These are phyloP conservation scores for Puccinia horiana DNA, from an alignment of 1,284 basidiomycete species.

Conservation along the genomic window DNA sequence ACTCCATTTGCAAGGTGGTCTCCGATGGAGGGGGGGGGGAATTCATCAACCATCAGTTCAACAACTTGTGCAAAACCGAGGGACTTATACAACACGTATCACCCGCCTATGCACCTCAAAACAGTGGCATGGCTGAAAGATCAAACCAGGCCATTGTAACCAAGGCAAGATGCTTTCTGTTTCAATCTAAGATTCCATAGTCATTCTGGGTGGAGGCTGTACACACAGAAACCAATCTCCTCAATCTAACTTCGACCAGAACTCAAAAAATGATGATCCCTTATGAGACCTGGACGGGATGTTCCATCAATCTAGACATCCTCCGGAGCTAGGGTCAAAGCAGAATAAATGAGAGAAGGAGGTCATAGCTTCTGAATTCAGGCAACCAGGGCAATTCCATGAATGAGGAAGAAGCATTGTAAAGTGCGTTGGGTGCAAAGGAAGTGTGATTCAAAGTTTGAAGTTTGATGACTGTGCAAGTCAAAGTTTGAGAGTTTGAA, in stretches of 20 bases:
- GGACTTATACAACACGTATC: not conserved
- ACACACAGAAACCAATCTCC: not conserved
- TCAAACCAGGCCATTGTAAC: conserved; percentile 9
- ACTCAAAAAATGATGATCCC: not conserved
- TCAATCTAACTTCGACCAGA: not conserved
- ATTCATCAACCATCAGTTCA: not conserved
- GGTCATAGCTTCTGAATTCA: too few species aligned
- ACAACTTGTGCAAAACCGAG: not conserved
- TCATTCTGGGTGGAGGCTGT: conserved; percentile 20
- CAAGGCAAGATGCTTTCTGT: not conserved
- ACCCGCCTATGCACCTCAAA: conserved; percentile 16
- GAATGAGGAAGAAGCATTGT: too few species aligned
- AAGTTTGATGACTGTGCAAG: too few species aligned
- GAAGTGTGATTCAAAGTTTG: too few species aligned
- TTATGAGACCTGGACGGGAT: not conserved
- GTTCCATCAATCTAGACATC: not conserved
- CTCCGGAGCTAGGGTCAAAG: too few species aligned
- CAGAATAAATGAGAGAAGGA: too few species aligned
- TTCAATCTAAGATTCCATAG: not conserved
- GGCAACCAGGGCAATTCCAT: too few species aligned
- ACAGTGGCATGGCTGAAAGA: conserved; percentile 4
- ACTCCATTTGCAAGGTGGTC: not conserved
- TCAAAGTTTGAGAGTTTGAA: too few species aligned
- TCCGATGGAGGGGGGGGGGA: conserved; percentile 25
- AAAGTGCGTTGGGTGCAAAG: too few species aligned